Percentiles rank a stretch among this genome's conserved stretches.
These are phyloP conservation scores for Penicillium sp. DNA, from an alignment of 2,329 filamentous ascomycete genomes.

Conservation along the genomic window DNA sequence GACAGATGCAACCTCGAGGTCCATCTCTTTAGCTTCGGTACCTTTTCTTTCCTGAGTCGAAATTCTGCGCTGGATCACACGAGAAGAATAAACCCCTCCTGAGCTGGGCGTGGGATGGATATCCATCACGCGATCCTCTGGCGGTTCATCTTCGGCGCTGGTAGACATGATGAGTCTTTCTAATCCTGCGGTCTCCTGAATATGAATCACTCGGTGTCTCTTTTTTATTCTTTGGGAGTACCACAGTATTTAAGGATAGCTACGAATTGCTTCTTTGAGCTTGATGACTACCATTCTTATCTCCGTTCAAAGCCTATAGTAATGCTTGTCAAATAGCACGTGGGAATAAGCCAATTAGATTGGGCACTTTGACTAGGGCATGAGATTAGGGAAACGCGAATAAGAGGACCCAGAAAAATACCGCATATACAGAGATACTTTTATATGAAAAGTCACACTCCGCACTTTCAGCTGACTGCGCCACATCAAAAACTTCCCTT, in stretches of 20 bases:
- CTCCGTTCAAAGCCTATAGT: not conserved
- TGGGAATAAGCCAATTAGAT: not conserved
- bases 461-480: too few relatives aligned
- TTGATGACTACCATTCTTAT: not conserved
- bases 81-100: slow-evolving; percentile 2
- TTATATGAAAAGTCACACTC: not conserved
- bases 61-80: not conserved
- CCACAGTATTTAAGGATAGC: not conserved
- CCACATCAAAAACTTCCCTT: not conserved
- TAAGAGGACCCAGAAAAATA: slow-evolving; percentile 5
- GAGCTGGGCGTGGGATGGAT: not conserved
- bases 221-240: not conserved
- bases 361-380: too few relatives aligned
- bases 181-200: not conserved
- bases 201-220: not conserved
- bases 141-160: not conserved
- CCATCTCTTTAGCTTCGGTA: not conserved
- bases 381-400: slow-evolving; percentile 3
- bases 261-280: not conserved
- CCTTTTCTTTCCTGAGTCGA: not conserved
- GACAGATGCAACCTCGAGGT: slow-evolving; percentile 2
- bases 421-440: not conserved
- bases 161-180: not conserved
- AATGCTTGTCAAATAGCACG: not conserved
- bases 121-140: slow-evolving; percentile 6